Percentiles rank a stretch among this genome's conserved stretches.
Evolutionary conservation across 345 rosid species (phyloP).

Genomic region (Syzygium aqueum): DNA sequence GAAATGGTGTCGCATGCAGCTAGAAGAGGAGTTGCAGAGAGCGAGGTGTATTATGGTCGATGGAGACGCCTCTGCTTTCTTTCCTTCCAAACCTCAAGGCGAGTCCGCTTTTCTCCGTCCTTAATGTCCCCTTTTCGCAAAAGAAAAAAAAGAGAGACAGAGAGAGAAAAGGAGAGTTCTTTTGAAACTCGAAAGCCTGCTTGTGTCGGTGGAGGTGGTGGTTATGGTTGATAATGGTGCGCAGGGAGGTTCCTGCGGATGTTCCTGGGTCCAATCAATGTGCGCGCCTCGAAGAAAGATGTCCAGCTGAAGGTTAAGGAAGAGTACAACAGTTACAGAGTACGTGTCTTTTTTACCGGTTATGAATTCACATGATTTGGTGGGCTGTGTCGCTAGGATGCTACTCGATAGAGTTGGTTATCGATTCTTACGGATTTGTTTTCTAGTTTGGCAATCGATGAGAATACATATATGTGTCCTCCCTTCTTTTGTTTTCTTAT

Average conservation of each 20-base stretch:
- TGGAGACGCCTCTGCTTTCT: conserved; percentile 83
- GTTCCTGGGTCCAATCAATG: conserved; percentile 96
- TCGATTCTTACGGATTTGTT: not conserved
- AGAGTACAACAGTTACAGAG: conserved; percentile 94
- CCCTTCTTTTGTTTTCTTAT: not conserved
- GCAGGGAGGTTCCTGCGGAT: conserved; percentile 63
- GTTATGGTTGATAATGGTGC: not conserved
- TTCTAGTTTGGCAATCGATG: not conserved
- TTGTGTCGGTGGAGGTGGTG: not conserved
- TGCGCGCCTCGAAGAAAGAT: conserved; percentile 79
- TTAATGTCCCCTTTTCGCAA: not conserved
- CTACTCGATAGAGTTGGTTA: not conserved
- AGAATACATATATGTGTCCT: not conserved
- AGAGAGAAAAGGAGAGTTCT: too few species aligned
- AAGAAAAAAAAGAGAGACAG: too few species aligned
- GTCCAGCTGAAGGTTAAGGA: conserved; percentile 91
- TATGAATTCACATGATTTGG: not conserved
- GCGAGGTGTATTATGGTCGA: conserved; percentile 64
- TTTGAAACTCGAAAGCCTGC: not conserved
- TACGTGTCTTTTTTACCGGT: not conserved
- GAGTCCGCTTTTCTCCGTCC: not conserved
- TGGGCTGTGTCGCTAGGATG: not conserved
- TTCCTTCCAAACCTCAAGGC: conserved; percentile 70
- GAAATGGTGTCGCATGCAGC: conserved; percentile 20
- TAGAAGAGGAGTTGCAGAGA: conserved; percentile 77